These are phyloP conservation scores for Diaporthe batatas DNA, from an alignment of 2,329 filamentous ascomycete species.

Conservation along the genomic window DNA sequence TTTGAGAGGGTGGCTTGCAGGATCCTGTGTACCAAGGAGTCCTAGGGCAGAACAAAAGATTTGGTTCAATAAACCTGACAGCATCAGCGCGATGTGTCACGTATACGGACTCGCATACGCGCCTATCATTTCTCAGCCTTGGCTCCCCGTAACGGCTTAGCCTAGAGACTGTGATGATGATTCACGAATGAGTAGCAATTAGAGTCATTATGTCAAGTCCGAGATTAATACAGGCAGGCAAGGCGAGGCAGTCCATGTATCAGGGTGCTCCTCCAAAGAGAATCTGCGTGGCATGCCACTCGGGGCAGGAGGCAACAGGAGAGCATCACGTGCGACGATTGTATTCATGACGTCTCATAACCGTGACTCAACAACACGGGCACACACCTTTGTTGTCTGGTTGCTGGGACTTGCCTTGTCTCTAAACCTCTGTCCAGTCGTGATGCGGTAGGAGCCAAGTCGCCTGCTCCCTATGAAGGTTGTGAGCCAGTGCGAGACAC, in stretches of 20 bases:
- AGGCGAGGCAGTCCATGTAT: not conserved
- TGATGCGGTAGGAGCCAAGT: not conserved
- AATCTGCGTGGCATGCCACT: not conserved
- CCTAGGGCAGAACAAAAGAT: too few relatives aligned
- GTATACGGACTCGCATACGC: not conserved
- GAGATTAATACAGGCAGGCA: too few relatives aligned
- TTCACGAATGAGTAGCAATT: not conserved
- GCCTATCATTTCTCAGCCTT: not conserved
- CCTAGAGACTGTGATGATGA: not conserved
- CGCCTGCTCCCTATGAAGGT: not conserved
- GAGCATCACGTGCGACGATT: not conserved
- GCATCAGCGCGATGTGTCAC: not conserved
- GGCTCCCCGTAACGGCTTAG: too few relatives aligned
- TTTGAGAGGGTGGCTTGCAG: not conserved
- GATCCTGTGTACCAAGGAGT: not conserved
- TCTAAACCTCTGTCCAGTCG: not conserved
- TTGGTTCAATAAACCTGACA: not conserved
- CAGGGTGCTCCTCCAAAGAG: not conserved
- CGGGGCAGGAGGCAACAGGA: not conserved
- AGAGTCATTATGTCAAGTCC: not conserved
- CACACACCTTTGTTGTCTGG: not conserved
- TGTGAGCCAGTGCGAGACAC: slow-evolving; percentile 1
- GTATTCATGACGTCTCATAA: not conserved
- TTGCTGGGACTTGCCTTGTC: not conserved
- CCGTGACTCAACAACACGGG: not conserved